These are phyloP conservation scores for Cladosporium sp. DNA, from an alignment of 2,329 filamentous ascomycete genomes.

Conservation along the genomic window DNA sequence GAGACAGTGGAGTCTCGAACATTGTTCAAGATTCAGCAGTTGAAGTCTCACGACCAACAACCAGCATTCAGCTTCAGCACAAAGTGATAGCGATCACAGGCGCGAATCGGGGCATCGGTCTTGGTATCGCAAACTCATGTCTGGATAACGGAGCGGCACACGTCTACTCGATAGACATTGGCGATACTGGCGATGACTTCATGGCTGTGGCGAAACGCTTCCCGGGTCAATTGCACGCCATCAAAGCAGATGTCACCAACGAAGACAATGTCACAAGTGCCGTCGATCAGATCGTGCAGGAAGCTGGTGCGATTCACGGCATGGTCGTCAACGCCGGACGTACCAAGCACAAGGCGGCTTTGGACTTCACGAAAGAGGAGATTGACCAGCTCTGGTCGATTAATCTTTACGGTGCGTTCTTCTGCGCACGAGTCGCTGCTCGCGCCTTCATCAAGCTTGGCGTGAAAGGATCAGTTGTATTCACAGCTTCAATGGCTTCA, in stretches of 20 bases:
- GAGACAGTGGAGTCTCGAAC: neutral
- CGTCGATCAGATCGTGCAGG: slow-evolving; percentile 23
- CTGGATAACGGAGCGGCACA: slow-evolving; percentile 26
- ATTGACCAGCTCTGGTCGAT: slow-evolving; percentile 33
- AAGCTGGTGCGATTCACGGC: slow-evolving; percentile 25
- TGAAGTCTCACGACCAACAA: neutral
- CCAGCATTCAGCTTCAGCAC: slow-evolving; percentile 47
- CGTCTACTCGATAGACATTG: slow-evolving; percentile 31
- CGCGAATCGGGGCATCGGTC: slow-evolving; percentile 77
- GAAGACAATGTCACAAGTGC: slow-evolving; percentile 18
- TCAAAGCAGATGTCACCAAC: slow-evolving; percentile 46
- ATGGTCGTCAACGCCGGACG: slow-evolving; percentile 28
- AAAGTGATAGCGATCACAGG: slow-evolving; percentile 86
- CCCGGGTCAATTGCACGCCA: slow-evolving; percentile 26
- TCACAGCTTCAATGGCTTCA: slow-evolving; percentile 34
- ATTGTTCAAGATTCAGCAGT: neutral
- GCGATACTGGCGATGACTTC: slow-evolving; percentile 29
- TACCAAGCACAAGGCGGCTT: slow-evolving; percentile 28
- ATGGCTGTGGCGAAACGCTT: slow-evolving; percentile 23
- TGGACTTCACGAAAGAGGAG: slow-evolving; percentile 27
- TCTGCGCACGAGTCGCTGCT: slow-evolving; percentile 33
- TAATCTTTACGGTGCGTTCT: slow-evolving; percentile 36
- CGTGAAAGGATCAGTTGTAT: slow-evolving; percentile 33
- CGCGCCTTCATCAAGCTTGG: slow-evolving; percentile 32
- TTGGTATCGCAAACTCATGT: slow-evolving; percentile 29